phyloP scores from a whole-genome alignment of 176 grass and related monocot species.

The Alopecurus myosuroides region DNA sequence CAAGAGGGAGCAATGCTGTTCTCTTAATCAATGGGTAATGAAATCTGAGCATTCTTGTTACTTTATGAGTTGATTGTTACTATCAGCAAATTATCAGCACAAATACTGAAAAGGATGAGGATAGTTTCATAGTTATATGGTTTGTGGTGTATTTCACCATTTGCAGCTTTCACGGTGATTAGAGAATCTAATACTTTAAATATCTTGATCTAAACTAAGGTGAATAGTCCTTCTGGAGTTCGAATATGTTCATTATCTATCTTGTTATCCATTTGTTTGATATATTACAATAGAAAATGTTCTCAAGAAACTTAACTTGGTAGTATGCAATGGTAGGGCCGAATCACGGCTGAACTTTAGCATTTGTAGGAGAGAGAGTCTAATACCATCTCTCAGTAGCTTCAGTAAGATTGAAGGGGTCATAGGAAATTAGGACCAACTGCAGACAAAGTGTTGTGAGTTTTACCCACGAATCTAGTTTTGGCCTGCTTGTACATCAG shows the following conservation, averaged over 20 bases:
- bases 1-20: slow-evolving; percentile 90
- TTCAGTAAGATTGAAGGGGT: slow-evolving; percentile 18
- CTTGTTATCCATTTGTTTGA: neutral
- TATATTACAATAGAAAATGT: neutral
- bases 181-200: neutral
- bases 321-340: neutral
- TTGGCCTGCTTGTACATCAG: neutral
- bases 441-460: neutral
- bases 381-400: neutral
- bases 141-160: neutral
- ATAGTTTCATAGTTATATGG: neutral
- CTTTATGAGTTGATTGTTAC: slow-evolving; percentile 7
- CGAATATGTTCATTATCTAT: neutral
- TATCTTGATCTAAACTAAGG: neutral
- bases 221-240: neutral
- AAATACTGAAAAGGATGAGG: neutral
- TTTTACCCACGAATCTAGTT: neutral
- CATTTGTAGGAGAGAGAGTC: neutral
- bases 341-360: neutral
- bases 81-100: neutral
- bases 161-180: neutral
- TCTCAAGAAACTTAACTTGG: neutral
- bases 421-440: neutral
- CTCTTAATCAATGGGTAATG: slow-evolving; percentile 97
- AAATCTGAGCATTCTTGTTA: neutral